Evolutionary conservation across 2,329 filamentous ascomycete species (phyloP), one percentile per base, ranked within the genome.

Genomic region (Colletotrichum simmondsii): DNA sequence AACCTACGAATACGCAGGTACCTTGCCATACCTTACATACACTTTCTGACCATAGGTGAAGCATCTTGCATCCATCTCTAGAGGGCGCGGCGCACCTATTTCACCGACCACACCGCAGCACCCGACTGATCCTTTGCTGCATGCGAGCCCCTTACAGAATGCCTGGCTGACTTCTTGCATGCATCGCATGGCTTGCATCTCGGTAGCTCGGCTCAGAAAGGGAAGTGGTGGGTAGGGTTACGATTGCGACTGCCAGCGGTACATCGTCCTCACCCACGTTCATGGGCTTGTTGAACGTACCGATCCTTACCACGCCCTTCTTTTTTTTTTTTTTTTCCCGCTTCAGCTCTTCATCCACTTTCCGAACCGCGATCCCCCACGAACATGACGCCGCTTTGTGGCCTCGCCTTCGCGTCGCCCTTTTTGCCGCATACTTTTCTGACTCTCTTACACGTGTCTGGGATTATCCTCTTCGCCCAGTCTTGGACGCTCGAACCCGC

Each of bases 101-200:
- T 5, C 26, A 5, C 28, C 19, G 19, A 49, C 61, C 28, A 24
- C 22, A 16, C 42, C 60, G 46, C 42, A n/a, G 28, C 60, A 53
- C 22, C 28, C 30, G 46, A 30, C 30, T n/a, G 61, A 49, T 22
- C 42, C 42, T n/a, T 49, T 49, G 19, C 42, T n/a, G 42, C 30
- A 63, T 54, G 28, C 42, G 61, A n/a, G n/a, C 61, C 61, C 61
- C 30, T 53, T 24, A 52, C 59, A 32, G 26, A 30, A 24, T 35
- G 60, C 26, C 46, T 35, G 46, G 46, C 61, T 37, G 30, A 54
- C 61, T 24, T 54, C 49, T 35, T 60, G 52, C 64, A 68, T 71
- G 68, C 68, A 68, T 63, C 37, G 57, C 68, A 58, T 68, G 65
- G 68, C 65, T 70, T 46, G 30, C 53, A 26, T 59, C 42, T 72